phyloP scores from a whole-genome alignment of 2,329 filamentous ascomycete genomes.

The Colletotrichum shisoi region DNA sequence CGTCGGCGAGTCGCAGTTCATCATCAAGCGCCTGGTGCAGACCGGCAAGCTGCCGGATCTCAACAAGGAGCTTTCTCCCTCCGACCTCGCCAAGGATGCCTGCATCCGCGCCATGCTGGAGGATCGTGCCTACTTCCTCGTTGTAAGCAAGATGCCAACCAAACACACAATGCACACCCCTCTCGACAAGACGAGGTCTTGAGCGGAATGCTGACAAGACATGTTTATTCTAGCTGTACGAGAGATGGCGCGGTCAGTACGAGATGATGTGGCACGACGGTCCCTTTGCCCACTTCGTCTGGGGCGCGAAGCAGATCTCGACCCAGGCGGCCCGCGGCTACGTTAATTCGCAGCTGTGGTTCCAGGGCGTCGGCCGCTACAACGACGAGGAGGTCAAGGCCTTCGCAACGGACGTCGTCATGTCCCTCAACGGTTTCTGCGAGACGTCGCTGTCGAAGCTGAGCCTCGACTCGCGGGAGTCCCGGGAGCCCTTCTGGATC shows the following conservation, averaged over 20 bases:
- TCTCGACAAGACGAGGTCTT: too few relatives aligned
- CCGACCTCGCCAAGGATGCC: constrained; percentile 37
- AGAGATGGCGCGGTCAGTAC: constrained; percentile 41
- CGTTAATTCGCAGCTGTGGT: constrained; percentile 39
- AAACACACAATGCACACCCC: not conserved
- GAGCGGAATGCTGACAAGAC: constrained; percentile 3
- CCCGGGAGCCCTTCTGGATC: constrained; percentile 42
- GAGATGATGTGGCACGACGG: constrained; percentile 40
- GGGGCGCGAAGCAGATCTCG: constrained; percentile 39
- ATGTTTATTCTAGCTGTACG: constrained; percentile 36
- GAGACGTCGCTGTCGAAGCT: constrained; percentile 34
- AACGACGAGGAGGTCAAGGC: constrained; percentile 38
- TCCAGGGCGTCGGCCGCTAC: constrained; percentile 42
- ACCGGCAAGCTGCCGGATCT: constrained; percentile 39
- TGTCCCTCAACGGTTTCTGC: constrained; percentile 39
- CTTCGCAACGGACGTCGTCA: constrained; percentile 40
- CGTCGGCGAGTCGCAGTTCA: constrained; percentile 41
- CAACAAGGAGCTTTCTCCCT: constrained; percentile 28
- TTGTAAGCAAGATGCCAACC: constrained; percentile 31
- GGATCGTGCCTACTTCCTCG: constrained; percentile 40
- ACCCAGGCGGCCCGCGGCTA: constrained; percentile 31
- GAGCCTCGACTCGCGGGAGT: constrained; percentile 19
- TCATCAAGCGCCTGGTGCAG: constrained; percentile 39
- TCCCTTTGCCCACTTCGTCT: constrained; percentile 38
- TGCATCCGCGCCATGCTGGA: constrained; percentile 41